Conservation (phyloP, 1,284 basidiomycete species). For the Rhodofomes roseus region DNA sequence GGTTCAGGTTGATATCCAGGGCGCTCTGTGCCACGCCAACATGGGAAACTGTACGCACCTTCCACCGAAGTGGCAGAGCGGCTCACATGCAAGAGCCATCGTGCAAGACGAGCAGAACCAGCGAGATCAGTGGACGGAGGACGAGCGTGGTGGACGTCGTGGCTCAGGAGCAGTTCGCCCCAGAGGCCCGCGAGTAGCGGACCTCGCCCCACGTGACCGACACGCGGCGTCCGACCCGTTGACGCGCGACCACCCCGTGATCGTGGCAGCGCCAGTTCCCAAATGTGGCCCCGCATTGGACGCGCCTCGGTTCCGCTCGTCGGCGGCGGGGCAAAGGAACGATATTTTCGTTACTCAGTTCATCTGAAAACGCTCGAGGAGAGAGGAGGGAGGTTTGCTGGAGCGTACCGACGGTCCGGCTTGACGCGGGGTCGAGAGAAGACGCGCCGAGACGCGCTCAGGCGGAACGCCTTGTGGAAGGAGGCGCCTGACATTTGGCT, state of each 20-base stretch:
- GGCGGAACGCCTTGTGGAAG: not conserved
- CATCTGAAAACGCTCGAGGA: not conserved
- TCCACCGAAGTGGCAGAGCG: slow-evolving; percentile 71
- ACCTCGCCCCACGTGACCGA: slow-evolving; percentile 25
- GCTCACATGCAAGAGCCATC: slow-evolving; percentile 56
- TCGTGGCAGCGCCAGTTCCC: slow-evolving; percentile 6
- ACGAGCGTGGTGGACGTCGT: slow-evolving; percentile 1
- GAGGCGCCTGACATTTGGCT: not conserved
- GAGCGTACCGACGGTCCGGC: not conserved
- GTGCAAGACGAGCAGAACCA: not conserved
- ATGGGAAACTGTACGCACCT: slow-evolving; percentile 40
- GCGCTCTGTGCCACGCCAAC: not conserved
- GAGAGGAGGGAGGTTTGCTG: not conserved
- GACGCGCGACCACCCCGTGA: slow-evolving; percentile 15
- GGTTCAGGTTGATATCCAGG: slow-evolving; percentile 6
- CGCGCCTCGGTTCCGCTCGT: not conserved
- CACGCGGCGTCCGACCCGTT: slow-evolving; percentile 21
- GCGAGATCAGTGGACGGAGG: not conserved
- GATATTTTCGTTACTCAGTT: too few relatives aligned
- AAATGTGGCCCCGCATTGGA: not conserved
- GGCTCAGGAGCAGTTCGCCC: slow-evolving; percentile 8
- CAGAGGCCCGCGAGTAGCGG: slow-evolving; percentile 7
- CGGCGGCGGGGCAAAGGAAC: not conserved
- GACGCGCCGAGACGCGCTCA: not conserved
- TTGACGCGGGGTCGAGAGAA: not conserved